Evolutionary conservation across 495 filamentous ascomycete species (phyloP), one percentile per base, ranked within the genome.

Genomic region (Letharia columbiana): DNA sequence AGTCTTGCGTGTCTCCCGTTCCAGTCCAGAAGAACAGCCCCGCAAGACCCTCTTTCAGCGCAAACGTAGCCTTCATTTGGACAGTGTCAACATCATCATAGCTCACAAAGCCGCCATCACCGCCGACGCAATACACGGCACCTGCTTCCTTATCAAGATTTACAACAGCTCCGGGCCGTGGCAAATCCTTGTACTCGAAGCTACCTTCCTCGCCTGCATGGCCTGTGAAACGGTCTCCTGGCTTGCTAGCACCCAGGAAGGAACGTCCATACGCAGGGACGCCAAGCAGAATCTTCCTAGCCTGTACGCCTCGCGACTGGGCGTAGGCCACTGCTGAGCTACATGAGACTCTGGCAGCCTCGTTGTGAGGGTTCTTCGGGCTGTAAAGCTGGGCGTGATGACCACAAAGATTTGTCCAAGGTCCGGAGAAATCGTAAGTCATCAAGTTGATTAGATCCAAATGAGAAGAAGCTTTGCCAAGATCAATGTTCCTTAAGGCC

Each of bases 11-110:
- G 76, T 96, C 92, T 4, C 84, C 89, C 28, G 88, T 88, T n/a
- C 90, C 91, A 63, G 89, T 89, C 92, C 91, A 96, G 75, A 92
- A 96, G 73, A 95, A 96, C 45, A 96, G 76, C 0, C 92, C 92
- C 20, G 88, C 92, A 1, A 96, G 82, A 33, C 85, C 84, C 66
- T 86, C 85, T 67, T 88, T 82, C 68, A 85, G 91, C 72, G 87
- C 92, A 71, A 86, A 94, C n/a, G 81, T 76, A 3, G 89, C 91
- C 75, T 96, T 96, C 75, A 88, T 84, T 75, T 82, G 83, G n/a
- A 95, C 91, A 17, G 90, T 93, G 31, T 86, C 83, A 28, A 88
- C 86, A 67, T 91, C 92, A 73, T 96, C 92, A 73, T 95, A 96
- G 10, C 84, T 89, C 39, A 96, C 85, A 71, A 92, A 96, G 0